phyloP scores from a whole-genome alignment of 495 filamentous ascomycete species.

The Aspergillus asperescens region DNA sequence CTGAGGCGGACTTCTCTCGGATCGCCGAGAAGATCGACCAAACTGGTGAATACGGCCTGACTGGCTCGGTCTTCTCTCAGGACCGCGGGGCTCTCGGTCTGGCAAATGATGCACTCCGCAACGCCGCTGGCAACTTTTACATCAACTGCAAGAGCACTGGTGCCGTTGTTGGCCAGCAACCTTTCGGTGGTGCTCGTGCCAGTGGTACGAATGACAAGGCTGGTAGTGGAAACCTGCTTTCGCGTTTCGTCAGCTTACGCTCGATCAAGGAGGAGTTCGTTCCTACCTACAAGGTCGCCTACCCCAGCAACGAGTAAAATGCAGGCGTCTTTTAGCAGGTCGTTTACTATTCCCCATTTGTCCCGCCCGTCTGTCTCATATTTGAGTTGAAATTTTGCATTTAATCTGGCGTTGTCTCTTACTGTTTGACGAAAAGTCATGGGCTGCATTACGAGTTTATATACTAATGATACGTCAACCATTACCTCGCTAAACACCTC shows the following conservation, averaged over 20 bases:
- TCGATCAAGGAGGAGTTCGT: slow-evolving; percentile 90
- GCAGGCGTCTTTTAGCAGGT: not conserved
- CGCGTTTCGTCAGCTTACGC: slow-evolving; percentile 74
- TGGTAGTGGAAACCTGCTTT: slow-evolving; percentile 68
- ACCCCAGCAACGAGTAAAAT: slow-evolving; percentile 63
- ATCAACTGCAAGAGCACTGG: slow-evolving; percentile 92
- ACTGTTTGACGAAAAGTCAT: slow-evolving; percentile 10
- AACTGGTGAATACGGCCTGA: slow-evolving; percentile 71
- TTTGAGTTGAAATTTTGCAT: not conserved
- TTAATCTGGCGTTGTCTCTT: not conserved
- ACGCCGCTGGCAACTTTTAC: slow-evolving; percentile 84
- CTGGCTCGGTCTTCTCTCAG: slow-evolving; percentile 70
- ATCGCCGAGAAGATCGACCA: slow-evolving; percentile 56
- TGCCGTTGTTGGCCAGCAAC: slow-evolving; percentile 87
- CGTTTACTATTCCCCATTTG: not conserved
- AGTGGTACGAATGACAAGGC: slow-evolving; percentile 93
- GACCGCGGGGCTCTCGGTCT: slow-evolving; percentile 61
- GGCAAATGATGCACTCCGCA: slow-evolving; percentile 69
- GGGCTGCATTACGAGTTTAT: slow-evolving; percentile 8
- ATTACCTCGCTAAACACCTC: not conserved
- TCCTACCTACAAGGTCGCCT: slow-evolving; percentile 60
- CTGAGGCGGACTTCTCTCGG: slow-evolving; percentile 44
- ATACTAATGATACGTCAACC: not conserved
- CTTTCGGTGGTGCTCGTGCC: slow-evolving; percentile 80
- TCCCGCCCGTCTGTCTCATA: not conserved